These are phyloP conservation scores for Polyporus tsugae DNA, from an alignment of 1,284 basidiomycete genomes.

Conservation along the genomic window DNA sequence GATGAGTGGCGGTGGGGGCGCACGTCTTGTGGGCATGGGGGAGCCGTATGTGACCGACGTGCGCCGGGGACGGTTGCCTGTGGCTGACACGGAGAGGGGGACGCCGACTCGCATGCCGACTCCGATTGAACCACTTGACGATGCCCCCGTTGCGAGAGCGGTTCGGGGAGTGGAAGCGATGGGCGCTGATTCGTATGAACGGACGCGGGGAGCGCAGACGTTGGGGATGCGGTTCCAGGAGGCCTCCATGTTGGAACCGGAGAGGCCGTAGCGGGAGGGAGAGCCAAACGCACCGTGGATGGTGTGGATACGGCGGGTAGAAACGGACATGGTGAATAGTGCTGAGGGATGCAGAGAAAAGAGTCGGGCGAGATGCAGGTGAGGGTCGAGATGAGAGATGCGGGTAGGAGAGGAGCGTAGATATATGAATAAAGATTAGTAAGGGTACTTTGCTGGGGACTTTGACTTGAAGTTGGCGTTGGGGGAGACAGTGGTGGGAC, in stretches of 20 bases:
- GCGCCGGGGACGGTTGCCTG: constrained; percentile 25
- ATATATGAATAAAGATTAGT: constrained; percentile 19
- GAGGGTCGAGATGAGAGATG: background rate
- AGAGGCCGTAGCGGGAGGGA: constrained; percentile 32
- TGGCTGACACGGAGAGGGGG: constrained; percentile 17
- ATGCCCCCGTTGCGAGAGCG: constrained; percentile 17
- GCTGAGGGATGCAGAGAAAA: background rate
- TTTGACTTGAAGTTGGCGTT: background rate
- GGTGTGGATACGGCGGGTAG: constrained; percentile 42
- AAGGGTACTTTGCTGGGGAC: background rate
- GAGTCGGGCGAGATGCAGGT: background rate
- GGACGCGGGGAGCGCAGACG: constrained; percentile 33
- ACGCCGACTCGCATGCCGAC: constrained; percentile 5
- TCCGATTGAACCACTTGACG: constrained; percentile 14
- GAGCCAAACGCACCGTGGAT: constrained; percentile 39
- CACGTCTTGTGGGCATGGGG: constrained; percentile 31
- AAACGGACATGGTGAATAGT: constrained; percentile 33
- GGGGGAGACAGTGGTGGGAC: background rate
- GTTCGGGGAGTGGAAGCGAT: constrained; percentile 30
- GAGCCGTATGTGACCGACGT: constrained; percentile 26
- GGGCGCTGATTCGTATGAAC: constrained; percentile 18
- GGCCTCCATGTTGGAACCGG: constrained; percentile 31
- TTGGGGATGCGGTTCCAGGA: constrained; percentile 41
- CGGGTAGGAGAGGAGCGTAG: constrained; percentile 3
- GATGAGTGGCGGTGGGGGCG: constrained; percentile 35